These are phyloP conservation scores for Myxozyma melibiosi DNA, from an alignment of 805 yeast genomes.

Conservation along the genomic window DNA sequence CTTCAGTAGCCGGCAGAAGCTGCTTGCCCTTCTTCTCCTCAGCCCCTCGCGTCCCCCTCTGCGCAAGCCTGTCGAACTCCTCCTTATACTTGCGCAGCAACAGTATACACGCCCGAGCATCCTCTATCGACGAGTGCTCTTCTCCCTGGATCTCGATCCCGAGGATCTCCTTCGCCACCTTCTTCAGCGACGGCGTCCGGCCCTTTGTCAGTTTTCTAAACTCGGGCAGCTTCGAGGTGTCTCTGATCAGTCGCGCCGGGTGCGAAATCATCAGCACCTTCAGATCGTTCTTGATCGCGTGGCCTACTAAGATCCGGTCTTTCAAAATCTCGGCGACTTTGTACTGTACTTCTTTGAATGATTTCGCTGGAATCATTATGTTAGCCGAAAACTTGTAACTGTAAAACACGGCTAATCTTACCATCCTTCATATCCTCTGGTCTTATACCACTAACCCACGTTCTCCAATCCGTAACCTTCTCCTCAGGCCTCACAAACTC, in stretches of 20 bases:
- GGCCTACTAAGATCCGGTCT: slow-evolving; percentile 73
- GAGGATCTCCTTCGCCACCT: slow-evolving; percentile 59
- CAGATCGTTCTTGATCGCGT: slow-evolving; percentile 79
- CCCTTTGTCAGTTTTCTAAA: slow-evolving; percentile 56
- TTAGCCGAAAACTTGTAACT: background rate
- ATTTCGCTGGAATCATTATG: slow-evolving; percentile 51
- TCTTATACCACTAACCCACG: slow-evolving; percentile 86
- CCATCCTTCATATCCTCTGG: slow-evolving; percentile 62
- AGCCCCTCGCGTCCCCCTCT: background rate
- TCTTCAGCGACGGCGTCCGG: slow-evolving; percentile 72
- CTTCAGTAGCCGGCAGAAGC: background rate
- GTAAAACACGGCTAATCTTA: background rate
- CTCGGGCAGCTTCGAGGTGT: slow-evolving; percentile 59
- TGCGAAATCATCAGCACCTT: slow-evolving; percentile 67
- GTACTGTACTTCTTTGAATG: slow-evolving; percentile 67
- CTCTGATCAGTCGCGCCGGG: slow-evolving; percentile 65
- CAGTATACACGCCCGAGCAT: slow-evolving; percentile 85
- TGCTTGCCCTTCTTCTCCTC: background rate
- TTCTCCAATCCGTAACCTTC: slow-evolving; percentile 85
- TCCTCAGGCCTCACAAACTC: slow-evolving; percentile 74
- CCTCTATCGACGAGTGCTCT: slow-evolving; percentile 86
- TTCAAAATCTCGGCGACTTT: slow-evolving; percentile 56
- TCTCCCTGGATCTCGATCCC: slow-evolving; percentile 67
- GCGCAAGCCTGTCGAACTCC: slow-evolving; percentile 54
- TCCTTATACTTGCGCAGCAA: slow-evolving; percentile 64